Percentiles rank a stretch among this genome's conserved stretches.
Evolutionary conservation across 768 basidiomycete species (phyloP).

Genomic region (Amanita subjunquillea): DNA sequence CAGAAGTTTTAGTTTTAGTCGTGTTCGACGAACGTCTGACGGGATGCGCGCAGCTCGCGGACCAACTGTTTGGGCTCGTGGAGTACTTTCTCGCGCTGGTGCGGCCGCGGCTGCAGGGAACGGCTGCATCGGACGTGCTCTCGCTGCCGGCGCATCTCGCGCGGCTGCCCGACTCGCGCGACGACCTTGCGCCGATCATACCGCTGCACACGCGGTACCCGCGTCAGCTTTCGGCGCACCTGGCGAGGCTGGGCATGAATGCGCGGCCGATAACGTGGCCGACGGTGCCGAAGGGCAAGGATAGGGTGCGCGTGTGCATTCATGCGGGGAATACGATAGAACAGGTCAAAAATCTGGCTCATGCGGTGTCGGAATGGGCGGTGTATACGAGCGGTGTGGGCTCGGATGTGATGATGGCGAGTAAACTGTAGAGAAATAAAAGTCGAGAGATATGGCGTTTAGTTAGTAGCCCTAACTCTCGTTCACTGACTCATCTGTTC

Average conservation of each 20-base stretch:
- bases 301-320: slow-evolving; percentile 83
- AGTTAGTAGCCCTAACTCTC: too few relatives aligned
- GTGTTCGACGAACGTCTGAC: neutral
- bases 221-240: slow-evolving; percentile 62
- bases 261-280: slow-evolving; percentile 78
- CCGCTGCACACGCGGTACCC: slow-evolving; percentile 75
- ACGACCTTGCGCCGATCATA: slow-evolving; percentile 57
- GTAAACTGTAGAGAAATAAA: slow-evolving; percentile 6
- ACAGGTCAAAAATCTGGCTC: slow-evolving; percentile 52
- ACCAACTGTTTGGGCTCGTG: slow-evolving; percentile 36
- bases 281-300: slow-evolving; percentile 80
- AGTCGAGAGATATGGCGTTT: too few relatives aligned
- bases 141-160: slow-evolving; percentile 26
- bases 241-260: slow-evolving; percentile 44
- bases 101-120: slow-evolving; percentile 16
- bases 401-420: slow-evolving; percentile 3
- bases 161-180: slow-evolving; percentile 9
- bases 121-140: slow-evolving; percentile 19
- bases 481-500: too few relatives aligned
- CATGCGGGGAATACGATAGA: slow-evolving; percentile 63
- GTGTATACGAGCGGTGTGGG: slow-evolving; percentile 14
- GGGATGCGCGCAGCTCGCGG: slow-evolving; percentile 8
- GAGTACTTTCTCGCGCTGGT: slow-evolving; percentile 26
- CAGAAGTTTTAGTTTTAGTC: neutral
- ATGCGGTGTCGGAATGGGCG: slow-evolving; percentile 41